Percentiles rank a stretch among this genome's conserved stretches.
phyloP scores from a whole-genome alignment of 106 monocot genomes.

The Vanilla planifolia region DNA sequence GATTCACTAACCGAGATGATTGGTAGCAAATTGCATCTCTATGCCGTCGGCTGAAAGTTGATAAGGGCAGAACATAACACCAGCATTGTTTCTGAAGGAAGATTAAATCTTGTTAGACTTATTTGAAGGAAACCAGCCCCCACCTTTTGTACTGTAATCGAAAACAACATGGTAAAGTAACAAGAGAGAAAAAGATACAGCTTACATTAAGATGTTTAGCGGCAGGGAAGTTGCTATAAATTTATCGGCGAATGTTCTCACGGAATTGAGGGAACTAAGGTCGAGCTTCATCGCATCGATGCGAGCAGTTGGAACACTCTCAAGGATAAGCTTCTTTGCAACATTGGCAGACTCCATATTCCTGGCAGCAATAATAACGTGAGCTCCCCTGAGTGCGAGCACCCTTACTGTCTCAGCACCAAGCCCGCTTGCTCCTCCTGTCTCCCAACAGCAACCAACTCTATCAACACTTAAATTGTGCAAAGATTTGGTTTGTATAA shows the following conservation, averaged over 20 bases:
- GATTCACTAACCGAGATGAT: slow-evolving; percentile 50
- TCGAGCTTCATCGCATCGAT: slow-evolving; percentile 68
- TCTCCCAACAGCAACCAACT: not conserved
- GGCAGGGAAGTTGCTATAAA: slow-evolving; percentile 52
- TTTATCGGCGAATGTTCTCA: slow-evolving; percentile 42
- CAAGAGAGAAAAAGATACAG: not conserved
- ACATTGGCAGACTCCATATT: slow-evolving; percentile 54
- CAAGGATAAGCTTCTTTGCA: slow-evolving; percentile 34
- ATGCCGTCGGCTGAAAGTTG: slow-evolving; percentile 64
- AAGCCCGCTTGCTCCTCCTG: slow-evolving; percentile 88
- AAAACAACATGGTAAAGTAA: not conserved
- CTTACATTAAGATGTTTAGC: slow-evolving; percentile 82
- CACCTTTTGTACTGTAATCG: too few relatives aligned
- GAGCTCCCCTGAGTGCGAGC: slow-evolving; percentile 72
- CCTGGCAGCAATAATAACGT: slow-evolving; percentile 75
- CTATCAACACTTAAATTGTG: not conserved
- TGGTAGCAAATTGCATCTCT: slow-evolving; percentile 92
- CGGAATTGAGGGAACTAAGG: slow-evolving; percentile 77
- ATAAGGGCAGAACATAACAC: slow-evolving; percentile 56
- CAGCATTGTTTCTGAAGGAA: slow-evolving; percentile 83
- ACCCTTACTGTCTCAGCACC: slow-evolving; percentile 87
- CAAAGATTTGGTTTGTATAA: too few relatives aligned
- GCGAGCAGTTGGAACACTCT: slow-evolving; percentile 33
- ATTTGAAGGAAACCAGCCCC: too few relatives aligned
- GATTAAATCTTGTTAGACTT: not conserved